Base-by-base conservation (phyloP, 1,284 basidiomycete species). In the Irpex rosettiformis region DNA sequence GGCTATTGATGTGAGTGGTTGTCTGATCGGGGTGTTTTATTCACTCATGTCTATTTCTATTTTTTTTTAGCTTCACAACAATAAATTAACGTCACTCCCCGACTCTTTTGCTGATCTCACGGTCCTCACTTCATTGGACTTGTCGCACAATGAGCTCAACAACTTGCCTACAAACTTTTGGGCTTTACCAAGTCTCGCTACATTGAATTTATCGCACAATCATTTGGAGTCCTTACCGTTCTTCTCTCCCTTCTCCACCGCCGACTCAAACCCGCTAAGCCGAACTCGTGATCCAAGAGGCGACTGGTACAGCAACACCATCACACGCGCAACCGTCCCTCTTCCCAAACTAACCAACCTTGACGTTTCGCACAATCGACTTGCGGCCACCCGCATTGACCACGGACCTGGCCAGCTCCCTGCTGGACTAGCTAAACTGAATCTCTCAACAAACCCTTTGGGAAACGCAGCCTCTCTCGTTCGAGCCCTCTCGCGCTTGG, bases 51-150 rank as follows among this genome's bases (percentile, higher is more conserved):
- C 37, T 40, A 30, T 37, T 30, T 28, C 3, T 53, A 40, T 37
- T 22, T n/a, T n/a, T n/a, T n/a, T n/a, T 3, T 59, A 92, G 90
- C 71, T 92, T 25, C 90, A 90, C 69, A 83, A 84, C 66, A 93
- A 93, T 73, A 83, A 79, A 66, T 71, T 93, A 18, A 67, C 71
- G 1, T 69, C 74, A 8, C 73, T 93, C 2, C 90, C 90, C 2
- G 73, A 79, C 56, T 77, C 80, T 0, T 83, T 92, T 62, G 79
- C 79, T 1, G 87, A 92, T 69, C 74, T 92, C 52, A 80, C 81
- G 1, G 78, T 79, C 10, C 76, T 91, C 22, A 83, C 82, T 8
- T 75, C 72, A 30, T 72, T 92, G 61, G 88, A 92, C 71, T 71
- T 92, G 22, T 90, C 89, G 0, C 78, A 88, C 68, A 93, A 92